Evolutionary conservation across 495 filamentous ascomycete genomes (phyloP).

Genomic region (Apodospora peruviana): DNA sequence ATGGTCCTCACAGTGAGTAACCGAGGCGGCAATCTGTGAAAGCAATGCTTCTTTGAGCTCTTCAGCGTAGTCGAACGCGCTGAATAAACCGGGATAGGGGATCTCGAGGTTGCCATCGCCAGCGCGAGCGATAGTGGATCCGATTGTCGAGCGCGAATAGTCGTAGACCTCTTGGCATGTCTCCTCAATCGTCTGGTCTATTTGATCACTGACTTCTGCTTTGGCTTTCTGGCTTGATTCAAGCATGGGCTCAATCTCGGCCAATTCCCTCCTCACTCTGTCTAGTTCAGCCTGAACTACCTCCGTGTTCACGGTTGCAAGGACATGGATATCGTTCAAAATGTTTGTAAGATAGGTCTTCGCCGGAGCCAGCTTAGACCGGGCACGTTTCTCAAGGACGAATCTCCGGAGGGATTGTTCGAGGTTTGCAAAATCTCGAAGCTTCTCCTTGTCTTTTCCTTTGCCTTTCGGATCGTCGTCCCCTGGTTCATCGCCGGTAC

Average conservation of each 20-base stretch:
- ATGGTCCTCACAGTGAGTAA: slow-evolving; percentile 74
- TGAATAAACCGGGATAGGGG: slow-evolving; percentile 77
- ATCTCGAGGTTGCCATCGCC: slow-evolving; percentile 74
- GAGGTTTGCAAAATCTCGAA: slow-evolving; percentile 81
- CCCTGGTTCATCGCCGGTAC: slow-evolving; percentile 51
- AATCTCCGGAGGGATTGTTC: slow-evolving; percentile 87
- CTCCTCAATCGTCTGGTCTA: slow-evolving; percentile 76
- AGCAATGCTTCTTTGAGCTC: slow-evolving; percentile 90
- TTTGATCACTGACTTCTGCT: slow-evolving; percentile 71
- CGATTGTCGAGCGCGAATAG: slow-evolving; percentile 68
- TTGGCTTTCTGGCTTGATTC: slow-evolving; percentile 79
- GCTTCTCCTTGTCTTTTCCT: slow-evolving; percentile 80
- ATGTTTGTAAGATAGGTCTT: slow-evolving; percentile 96
- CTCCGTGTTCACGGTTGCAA: slow-evolving; percentile 84
- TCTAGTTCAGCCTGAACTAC: slow-evolving; percentile 82
- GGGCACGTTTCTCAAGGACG: slow-evolving; percentile 90
- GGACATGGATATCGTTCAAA: slow-evolving; percentile 71
- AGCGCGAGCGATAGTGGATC: slow-evolving; percentile 63
- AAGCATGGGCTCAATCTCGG: slow-evolving; percentile 76
- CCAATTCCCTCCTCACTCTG: slow-evolving; percentile 71
- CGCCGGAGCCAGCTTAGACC: slow-evolving; percentile 92
- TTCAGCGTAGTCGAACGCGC: slow-evolving; percentile 87
- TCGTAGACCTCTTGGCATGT: slow-evolving; percentile 81
- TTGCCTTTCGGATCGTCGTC: slow-evolving; percentile 74
- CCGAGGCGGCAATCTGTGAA: slow-evolving; percentile 71